Evolutionary conservation across 2,329 filamentous ascomycete genomes (phyloP).

Genomic region (Aspergillus spinulosporus): DNA sequence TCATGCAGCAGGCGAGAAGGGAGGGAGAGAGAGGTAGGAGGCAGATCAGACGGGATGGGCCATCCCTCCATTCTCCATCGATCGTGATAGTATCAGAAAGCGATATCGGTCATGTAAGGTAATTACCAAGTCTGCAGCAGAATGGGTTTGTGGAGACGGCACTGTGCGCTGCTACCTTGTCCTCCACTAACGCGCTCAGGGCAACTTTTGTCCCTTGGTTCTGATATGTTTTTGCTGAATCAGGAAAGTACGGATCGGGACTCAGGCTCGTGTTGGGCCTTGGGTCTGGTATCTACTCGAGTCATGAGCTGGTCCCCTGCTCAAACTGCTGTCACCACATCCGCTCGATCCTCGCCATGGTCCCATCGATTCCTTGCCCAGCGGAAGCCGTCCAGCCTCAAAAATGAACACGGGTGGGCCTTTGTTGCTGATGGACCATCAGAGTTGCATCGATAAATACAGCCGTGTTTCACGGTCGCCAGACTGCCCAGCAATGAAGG

Average conservation of each 20-base stretch:
- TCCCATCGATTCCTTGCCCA: neutral
- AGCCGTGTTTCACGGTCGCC: constrained; percentile 5
- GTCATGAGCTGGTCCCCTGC: neutral
- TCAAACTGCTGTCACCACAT: neutral
- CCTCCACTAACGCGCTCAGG: neutral
- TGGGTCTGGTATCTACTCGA: too few species aligned
- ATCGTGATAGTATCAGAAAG: neutral
- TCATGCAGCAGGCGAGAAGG: constrained; percentile 5
- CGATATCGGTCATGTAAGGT: constrained; percentile 6
- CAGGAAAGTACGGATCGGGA: too few species aligned
- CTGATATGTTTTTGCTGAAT: neutral
- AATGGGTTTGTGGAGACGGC: constrained; percentile 7
- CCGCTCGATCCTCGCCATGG: neutral
- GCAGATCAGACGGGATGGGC: neutral
- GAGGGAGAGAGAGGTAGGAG: neutral
- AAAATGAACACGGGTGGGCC: constrained; percentile 1
- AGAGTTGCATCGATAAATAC: constrained; percentile 19
- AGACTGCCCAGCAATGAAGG: neutral
- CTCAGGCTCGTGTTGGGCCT: too few species aligned
- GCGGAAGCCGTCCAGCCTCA: constrained; percentile 1
- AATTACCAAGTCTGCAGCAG: constrained; percentile 1
- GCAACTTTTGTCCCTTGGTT: too few species aligned
- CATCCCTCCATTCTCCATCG: constrained; percentile 16
- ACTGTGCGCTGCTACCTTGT: constrained; percentile 6
- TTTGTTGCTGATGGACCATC: constrained; percentile 1